Conservation (phyloP, 2,329 filamentous ascomycete species). For the Ilyonectria mors-panacis region DNA sequence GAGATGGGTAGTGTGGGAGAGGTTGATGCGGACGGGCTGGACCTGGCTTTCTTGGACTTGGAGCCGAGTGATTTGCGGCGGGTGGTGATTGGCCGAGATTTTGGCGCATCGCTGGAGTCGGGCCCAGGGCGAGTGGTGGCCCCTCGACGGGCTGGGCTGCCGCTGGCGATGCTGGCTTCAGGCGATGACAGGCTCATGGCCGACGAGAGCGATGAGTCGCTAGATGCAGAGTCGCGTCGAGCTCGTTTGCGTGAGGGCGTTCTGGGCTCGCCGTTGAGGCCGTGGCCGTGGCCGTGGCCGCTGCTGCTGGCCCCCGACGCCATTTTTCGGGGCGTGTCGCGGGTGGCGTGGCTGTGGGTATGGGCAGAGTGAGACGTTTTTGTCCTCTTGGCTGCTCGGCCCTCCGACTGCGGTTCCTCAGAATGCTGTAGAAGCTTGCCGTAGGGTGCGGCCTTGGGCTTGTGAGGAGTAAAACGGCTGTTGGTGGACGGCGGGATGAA, state of each 20-base stretch:
- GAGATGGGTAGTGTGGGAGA: constrained; percentile 50
- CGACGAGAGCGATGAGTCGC: constrained; percentile 61
- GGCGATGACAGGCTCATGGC: constrained; percentile 58
- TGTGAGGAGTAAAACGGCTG: constrained; percentile 59
- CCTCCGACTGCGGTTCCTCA: constrained; percentile 39
- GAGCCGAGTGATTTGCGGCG: constrained; percentile 58
- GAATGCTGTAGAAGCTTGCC: constrained; percentile 59
- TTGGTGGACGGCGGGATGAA: constrained; percentile 66
- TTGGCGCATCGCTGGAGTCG: constrained; percentile 56
- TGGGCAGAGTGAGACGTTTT: constrained; percentile 51
- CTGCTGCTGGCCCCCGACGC: constrained; percentile 30
- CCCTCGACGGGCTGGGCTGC: constrained; percentile 49
- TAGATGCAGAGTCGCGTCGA: constrained; percentile 56
- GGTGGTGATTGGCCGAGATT: constrained; percentile 58
- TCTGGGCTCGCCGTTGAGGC: constrained; percentile 43
- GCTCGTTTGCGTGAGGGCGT: constrained; percentile 56
- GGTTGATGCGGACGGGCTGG: constrained; percentile 56
- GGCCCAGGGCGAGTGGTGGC: constrained; percentile 44
- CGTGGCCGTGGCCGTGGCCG: background rate
- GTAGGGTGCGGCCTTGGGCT: constrained; percentile 66
- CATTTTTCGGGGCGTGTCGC: constrained; percentile 48
- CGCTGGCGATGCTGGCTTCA: constrained; percentile 50
- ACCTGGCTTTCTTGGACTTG: constrained; percentile 53
- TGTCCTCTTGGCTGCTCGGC: constrained; percentile 55
- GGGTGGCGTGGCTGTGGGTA: constrained; percentile 39